These are phyloP conservation scores for Rhodotorula sp. DNA, from an alignment of 1,284 basidiomycete genomes.

Conservation along the genomic window DNA sequence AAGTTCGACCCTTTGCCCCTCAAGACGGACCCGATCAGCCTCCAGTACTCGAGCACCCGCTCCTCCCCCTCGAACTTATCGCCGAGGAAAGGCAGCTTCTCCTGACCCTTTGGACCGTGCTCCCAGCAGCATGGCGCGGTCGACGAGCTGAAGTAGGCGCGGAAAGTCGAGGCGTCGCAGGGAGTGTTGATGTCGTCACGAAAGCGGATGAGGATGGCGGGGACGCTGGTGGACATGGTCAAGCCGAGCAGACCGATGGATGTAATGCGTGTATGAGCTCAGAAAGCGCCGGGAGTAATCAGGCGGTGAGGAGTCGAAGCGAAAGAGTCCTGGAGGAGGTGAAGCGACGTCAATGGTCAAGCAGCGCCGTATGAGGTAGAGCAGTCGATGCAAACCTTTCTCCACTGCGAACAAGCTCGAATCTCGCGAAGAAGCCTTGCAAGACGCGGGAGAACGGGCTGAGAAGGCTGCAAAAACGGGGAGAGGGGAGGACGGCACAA, in stretches of 20 bases:
- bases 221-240: not conserved
- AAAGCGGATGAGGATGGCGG: not conserved
- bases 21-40: slow-evolving; percentile 1
- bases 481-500: not conserved
- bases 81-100: slow-evolving; percentile 13
- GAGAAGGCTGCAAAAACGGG: not conserved
- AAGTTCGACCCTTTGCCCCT: slow-evolving; percentile 1
- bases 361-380: too few species aligned
- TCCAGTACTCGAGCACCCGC: not conserved
- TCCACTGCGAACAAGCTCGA: too few species aligned
- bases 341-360: too few species aligned
- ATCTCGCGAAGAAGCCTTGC: too few species aligned
- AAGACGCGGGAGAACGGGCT: not conserved
- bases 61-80: not conserved
- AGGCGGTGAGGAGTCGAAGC: too few species aligned
- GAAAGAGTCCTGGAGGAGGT: too few species aligned
- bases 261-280: too few species aligned
- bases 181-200: not conserved
- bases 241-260: too few species aligned
- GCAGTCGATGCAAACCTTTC: too few species aligned
- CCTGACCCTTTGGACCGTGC: slow-evolving; percentile 1
- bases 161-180: not conserved
- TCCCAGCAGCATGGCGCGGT: slow-evolving; percentile 10
- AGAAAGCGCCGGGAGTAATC: too few species aligned
- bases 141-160: not conserved